Evolutionary conservation across 2,329 filamentous ascomycete genomes (phyloP), one percentile per base, ranked within the genome.

Genomic region (Aphanocladium album): DNA sequence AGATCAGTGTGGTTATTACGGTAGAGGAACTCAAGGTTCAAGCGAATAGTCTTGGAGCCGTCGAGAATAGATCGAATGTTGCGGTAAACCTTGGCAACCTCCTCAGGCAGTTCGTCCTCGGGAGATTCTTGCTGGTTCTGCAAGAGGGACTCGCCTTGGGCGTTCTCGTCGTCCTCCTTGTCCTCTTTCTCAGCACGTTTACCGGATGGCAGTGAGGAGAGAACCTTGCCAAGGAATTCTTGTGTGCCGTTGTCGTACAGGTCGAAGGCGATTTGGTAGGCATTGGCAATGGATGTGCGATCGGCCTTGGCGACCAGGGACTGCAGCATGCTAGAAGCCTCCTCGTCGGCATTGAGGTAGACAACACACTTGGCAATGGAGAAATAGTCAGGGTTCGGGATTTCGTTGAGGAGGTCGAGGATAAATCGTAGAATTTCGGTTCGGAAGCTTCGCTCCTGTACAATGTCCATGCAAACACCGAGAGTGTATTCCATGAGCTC

Each of bases 231-330:
- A 25, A 99, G 77, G 69, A 99, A 99, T 72, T 98, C 95, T 69
- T 99, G 95, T 0, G 95, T 98, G 67, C 95, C 95, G 71, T 99
- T 99, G 77, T 99, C 95, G 75, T 97, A 98, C 6, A 99, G 82
- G 70, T 99, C 95, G 70, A 99, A 99, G 1, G 93, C 95, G 61
- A 99, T 96, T 73, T 99, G 95, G 74, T 98, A 99, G 19, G 95
- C 95, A 54, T 91, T 89, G 21, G 93, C 90, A 17, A 91, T 84
- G 0, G 91, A 92, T 62, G 86, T 86, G 55, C 86, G 82, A 66
- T 96, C 90, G 6, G 87, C 90, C 65, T 89, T 89, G 63, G 89
- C 83, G 11, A 98, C 88, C 23, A 99, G 83, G 67, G 91, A 88
- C 56, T 84, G 84, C 46, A 99, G 84, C 76, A 99, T 93, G 64